Evolutionary conservation across 805 yeast genomes (phyloP).

Genomic region (Tetrapisispora arboricola): DNA sequence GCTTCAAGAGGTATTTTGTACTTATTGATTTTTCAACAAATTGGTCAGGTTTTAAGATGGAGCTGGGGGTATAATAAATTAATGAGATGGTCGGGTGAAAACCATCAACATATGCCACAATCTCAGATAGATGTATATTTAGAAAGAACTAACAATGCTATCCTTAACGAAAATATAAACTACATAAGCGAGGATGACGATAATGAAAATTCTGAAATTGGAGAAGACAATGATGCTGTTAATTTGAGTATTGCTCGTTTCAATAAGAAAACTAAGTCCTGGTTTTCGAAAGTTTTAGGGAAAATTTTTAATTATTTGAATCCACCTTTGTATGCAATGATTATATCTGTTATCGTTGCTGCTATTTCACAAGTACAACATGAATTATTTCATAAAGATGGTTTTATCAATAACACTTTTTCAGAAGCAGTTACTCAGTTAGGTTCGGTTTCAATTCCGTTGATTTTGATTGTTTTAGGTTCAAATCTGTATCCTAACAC

Average conservation of each 20-base stretch:
- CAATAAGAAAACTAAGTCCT: background rate
- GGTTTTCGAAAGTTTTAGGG: background rate
- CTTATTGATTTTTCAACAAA: conserved; percentile 66
- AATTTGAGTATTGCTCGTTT: background rate
- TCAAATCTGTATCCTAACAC: conserved; percentile 63
- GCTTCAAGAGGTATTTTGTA: conserved; percentile 73
- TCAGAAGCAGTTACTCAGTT: conserved; percentile 53
- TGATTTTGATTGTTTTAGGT: conserved; percentile 66
- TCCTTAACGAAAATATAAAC: background rate
- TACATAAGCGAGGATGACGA: background rate
- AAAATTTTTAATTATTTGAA: conserved; percentile 38
- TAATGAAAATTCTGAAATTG: background rate
- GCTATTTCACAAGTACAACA: conserved; percentile 49
- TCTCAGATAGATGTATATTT: conserved; percentile 13
- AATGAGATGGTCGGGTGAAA: conserved; percentile 37
- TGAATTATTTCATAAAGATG: conserved; percentile 45
- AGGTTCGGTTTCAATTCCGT: conserved; percentile 69
- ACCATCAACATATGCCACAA: conserved; percentile 23
- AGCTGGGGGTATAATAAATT: conserved; percentile 77
- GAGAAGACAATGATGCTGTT: background rate
- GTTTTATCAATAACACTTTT: conserved; percentile 57
- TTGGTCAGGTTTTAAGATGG: conserved; percentile 78
- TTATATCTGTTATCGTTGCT: conserved; percentile 57
- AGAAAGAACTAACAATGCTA: conserved; percentile 2
- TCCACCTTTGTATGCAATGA: conserved; percentile 78